These are phyloP conservation scores for Alternaria ethzedia DNA, from an alignment of 2,329 filamentous ascomycete species.

Conservation along the genomic window DNA sequence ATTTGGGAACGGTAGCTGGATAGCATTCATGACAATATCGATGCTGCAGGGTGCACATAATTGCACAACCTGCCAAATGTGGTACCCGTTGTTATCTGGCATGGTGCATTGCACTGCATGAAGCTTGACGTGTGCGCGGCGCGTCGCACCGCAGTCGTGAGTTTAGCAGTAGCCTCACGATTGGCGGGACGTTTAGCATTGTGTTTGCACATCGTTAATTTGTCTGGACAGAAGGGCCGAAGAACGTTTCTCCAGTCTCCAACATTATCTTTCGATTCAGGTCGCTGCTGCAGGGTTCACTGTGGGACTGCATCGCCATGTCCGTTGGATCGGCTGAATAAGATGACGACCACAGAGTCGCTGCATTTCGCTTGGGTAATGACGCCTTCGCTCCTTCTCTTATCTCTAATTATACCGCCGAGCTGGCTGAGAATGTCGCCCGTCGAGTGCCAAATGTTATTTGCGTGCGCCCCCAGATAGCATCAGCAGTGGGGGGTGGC, in stretches of 20 bases:
- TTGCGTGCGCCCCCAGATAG: neutral
- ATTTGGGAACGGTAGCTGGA: neutral
- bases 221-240: slow-evolving; percentile 4
- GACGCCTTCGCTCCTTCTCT: neutral
- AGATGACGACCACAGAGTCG: neutral
- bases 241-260: neutral
- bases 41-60: slow-evolving; percentile 6
- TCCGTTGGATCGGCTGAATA: slow-evolving; percentile 4
- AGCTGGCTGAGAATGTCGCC: neutral
- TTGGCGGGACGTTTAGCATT: slow-evolving; percentile 6
- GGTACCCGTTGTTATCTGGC: neutral
- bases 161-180: neutral
- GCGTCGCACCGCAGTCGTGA: slow-evolving; percentile 4
- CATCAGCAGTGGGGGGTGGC: neutral
- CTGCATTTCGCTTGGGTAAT: neutral
- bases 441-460: neutral
- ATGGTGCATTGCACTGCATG: slow-evolving; percentile 9
- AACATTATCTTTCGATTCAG: slow-evolving; percentile 1
- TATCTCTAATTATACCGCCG: slow-evolving; percentile 8
- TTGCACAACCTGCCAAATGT: slow-evolving; percentile 5
- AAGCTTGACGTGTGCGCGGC: neutral
- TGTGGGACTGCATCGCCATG: neutral
- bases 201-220: neutral
- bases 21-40: slow-evolving; percentile 1
- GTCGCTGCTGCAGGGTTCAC: neutral